These are phyloP conservation scores for Cordia subcordata DNA, from an alignment of 257 asterid genomes.

Conservation along the genomic window DNA sequence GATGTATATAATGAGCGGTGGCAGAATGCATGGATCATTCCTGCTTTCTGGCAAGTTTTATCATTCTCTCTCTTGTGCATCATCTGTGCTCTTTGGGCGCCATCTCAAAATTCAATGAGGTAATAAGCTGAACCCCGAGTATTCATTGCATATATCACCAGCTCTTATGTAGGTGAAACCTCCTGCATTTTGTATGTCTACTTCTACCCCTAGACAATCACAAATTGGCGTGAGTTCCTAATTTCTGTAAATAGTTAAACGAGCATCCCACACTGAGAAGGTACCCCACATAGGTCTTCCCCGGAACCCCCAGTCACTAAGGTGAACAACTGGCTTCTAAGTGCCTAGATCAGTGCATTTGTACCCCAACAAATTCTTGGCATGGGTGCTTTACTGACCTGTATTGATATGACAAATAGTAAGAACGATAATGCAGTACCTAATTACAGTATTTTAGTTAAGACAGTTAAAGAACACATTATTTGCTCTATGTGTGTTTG, in stretches of 20 bases:
- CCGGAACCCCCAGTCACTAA: too few relatives aligned
- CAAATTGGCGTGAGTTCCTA: too few relatives aligned
- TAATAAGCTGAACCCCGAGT: conserved; percentile 21
- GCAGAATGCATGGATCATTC: conserved; percentile 96
- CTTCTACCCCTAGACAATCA: neutral
- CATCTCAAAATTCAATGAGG: conserved; percentile 89
- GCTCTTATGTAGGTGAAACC: neutral
- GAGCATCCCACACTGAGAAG: too few relatives aligned
- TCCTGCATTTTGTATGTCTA: neutral
- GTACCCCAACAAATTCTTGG: neutral
- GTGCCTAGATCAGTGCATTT: neutral
- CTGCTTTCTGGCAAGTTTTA: conserved; percentile 95
- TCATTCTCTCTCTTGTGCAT: conserved; percentile 84
- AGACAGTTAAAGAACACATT: neutral
- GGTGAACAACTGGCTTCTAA: too few relatives aligned
- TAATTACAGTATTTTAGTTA: neutral
- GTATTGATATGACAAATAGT: neutral
- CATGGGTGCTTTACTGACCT: neutral
- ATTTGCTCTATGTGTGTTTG: too few relatives aligned
- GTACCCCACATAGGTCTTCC: too few relatives aligned
- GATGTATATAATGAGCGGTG: conserved; percentile 90
- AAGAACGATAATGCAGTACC: neutral
- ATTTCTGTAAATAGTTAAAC: too few relatives aligned
- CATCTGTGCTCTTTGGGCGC: conserved; percentile 97
- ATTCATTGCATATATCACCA: neutral